A percentile compares a stretch with the other conserved stretches of the same genome.
Evolutionary conservation across 116 monocot species (phyloP).

Genomic region (Iris pallida): DNA sequence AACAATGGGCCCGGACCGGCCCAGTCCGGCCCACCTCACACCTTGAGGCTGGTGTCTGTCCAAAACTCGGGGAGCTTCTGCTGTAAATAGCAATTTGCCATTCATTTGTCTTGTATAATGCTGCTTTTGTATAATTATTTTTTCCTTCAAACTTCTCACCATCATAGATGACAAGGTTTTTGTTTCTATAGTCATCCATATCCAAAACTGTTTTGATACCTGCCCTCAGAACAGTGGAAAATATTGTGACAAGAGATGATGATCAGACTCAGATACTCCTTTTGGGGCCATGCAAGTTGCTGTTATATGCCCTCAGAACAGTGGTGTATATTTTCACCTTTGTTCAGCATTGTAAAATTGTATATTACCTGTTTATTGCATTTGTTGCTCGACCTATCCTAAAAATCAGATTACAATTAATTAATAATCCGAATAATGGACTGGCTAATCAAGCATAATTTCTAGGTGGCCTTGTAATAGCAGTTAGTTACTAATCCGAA

Average conservation of each 20-base stretch:
- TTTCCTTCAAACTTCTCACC: not conserved
- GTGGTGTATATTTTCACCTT: too few relatives aligned
- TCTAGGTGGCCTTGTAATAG: too few relatives aligned
- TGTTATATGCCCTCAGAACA: not conserved
- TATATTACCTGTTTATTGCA: too few relatives aligned
- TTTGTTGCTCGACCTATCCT: too few relatives aligned
- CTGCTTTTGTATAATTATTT: not conserved
- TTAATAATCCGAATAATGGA: too few relatives aligned
- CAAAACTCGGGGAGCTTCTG: constrained; percentile 56
- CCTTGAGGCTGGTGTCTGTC: constrained; percentile 48
- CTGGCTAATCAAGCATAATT: too few relatives aligned
- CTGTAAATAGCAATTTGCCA: constrained; percentile 29
- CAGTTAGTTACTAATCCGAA: too few relatives aligned
- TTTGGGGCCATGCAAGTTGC: not conserved
- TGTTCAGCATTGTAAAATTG: too few relatives aligned
- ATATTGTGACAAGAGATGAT: constrained; percentile 60
- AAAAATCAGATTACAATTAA: too few relatives aligned
- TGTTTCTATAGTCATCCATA: constrained; percentile 44
- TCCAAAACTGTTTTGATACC: constrained; percentile 39
- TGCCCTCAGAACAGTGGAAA: constrained; percentile 43
- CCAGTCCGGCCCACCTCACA: too few relatives aligned
- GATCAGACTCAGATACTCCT: constrained; percentile 46
- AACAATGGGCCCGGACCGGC: too few relatives aligned
- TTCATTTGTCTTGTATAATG: not conserved
- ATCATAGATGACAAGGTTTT: constrained; percentile 9